Percentiles rank a stretch among this genome's conserved stretches.
These are phyloP conservation scores for Malus hybrid DNA, from an alignment of 331 rosid genomes.

Conservation along the genomic window DNA sequence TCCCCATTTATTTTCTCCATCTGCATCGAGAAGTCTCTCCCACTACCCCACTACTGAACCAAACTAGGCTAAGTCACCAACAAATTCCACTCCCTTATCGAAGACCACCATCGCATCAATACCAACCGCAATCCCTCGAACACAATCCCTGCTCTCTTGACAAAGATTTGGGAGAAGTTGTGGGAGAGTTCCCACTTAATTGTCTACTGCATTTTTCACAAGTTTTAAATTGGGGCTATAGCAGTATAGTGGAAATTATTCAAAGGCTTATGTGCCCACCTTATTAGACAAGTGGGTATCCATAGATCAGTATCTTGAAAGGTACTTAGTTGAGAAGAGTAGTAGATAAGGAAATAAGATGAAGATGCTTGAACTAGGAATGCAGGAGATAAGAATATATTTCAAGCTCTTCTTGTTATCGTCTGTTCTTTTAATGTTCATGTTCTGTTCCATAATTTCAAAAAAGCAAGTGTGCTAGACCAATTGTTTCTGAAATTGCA, in stretches of 20 bases:
- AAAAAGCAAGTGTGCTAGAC: constrained; percentile 68
- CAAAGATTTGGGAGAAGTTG: too few species aligned
- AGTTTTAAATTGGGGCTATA: constrained; percentile 67
- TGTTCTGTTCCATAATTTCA: constrained; percentile 84
- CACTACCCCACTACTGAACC: too few species aligned
- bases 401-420: constrained; percentile 93
- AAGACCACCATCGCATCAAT: too few species aligned
- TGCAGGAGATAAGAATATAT: constrained; percentile 98
- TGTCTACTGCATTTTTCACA: constrained; percentile 54
- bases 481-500: constrained; percentile 62
- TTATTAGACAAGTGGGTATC: constrained; percentile 68
- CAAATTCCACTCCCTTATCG: too few species aligned
- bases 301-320: constrained; percentile 89
- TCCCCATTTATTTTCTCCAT: too few species aligned
- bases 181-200: too few species aligned
- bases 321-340: constrained; percentile 88
- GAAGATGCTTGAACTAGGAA: constrained; percentile 93
- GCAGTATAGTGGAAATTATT: constrained; percentile 32
- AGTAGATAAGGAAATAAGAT: constrained; percentile 92
- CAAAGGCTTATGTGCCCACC: constrained; percentile 32
- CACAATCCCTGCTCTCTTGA: too few species aligned
- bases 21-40: too few species aligned
- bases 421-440: constrained; percentile 76
- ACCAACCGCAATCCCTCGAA: too few species aligned
- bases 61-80: too few species aligned